Evolutionary conservation across 768 basidiomycete genomes (phyloP), one percentile per base, ranked within the genome.

Genomic region (Trametes elegans): DNA sequence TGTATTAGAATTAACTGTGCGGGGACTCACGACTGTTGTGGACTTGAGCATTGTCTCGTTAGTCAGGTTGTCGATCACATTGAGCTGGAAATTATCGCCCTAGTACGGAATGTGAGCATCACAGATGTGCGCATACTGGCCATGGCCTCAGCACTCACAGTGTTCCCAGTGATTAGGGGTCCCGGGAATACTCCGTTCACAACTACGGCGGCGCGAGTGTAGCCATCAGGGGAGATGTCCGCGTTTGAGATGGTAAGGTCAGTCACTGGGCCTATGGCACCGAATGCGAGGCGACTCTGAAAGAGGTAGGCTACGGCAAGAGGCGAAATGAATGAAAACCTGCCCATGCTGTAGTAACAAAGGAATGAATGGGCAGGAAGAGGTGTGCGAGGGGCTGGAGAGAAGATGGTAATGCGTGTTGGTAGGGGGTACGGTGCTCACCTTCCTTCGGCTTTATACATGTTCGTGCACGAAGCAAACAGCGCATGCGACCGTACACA

Each of bases 171-270:
- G 28, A 68, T 59, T 19, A 61, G 41, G 13, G 64, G 65, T 6
- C 60, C 63, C 21, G 66, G 66, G 43, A 63, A 61, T 14, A 38
- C 49, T 16, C 54, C 59, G 34, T 63, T 60, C 23, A 57, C 53
- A 9, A 64, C 46, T 13, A 65, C 58, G 2, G 56, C 60, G 19
- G 58, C 50, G 11, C 70, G 57, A n/a, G 52, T 32, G 48, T 56
- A 70, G 2, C 72, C 72, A 51, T 72, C 72, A 9, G 71, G 71
- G 2, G 66, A 28, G n/a, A 73, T 55, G n/a, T 62, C 29, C 13
- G 57, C 59, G 34, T 71, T 66, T 21, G 58, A 34, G 42, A 72
- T 61, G 18, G 52, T 50, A 3, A 71, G 41, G 40, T 69, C 61
- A 11, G 67, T 49, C 21, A 65, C 50, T 13, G 67, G 63, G 5